Evolutionary conservation across 441 rosid genomes (phyloP).

Genomic region (Daphne laureola): DNA sequence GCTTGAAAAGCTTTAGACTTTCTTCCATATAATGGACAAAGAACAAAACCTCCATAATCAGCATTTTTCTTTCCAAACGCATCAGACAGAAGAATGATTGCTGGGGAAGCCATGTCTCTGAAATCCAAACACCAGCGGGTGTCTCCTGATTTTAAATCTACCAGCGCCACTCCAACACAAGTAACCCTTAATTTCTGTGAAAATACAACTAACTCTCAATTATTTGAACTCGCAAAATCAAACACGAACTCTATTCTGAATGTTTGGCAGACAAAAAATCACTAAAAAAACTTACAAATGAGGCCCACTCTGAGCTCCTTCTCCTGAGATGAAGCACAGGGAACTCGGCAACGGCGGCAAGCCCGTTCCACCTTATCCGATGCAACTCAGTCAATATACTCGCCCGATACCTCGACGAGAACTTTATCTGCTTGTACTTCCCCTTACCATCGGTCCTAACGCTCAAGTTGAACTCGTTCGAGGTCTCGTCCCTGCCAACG

Average conservation of each 20-base stretch:
- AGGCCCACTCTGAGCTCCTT: constrained; percentile 74
- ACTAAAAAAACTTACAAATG: constrained; percentile 50
- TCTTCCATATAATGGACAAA: constrained; percentile 91
- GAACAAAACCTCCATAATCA: constrained; percentile 77
- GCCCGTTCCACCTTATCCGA: constrained; percentile 62
- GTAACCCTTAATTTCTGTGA: constrained; percentile 87
- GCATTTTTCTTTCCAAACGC: constrained; percentile 54
- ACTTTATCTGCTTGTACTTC: constrained; percentile 77
- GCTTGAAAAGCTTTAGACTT: constrained; percentile 99
- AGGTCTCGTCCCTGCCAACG: constrained; percentile 68
- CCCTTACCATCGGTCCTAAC: constrained; percentile 92
- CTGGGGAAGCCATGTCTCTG: constrained; percentile 96
- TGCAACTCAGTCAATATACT: constrained; percentile 87
- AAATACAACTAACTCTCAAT: constrained; percentile 3
- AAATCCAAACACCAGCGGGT: constrained; percentile 97
- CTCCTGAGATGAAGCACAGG: constrained; percentile 82
- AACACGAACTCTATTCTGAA: background rate
- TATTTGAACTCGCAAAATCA: constrained; percentile 5
- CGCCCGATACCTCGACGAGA: constrained; percentile 74
- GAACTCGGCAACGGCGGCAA: constrained; percentile 70
- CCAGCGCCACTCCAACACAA: constrained; percentile 72
- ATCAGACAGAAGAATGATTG: constrained; percentile 73
- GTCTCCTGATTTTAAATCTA: constrained; percentile 75
- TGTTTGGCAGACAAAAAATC: background rate
- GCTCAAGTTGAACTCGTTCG: constrained; percentile 72